Base-by-base conservation (phyloP, 345 rosid genomes). In the Triadica sebifera region DNA sequence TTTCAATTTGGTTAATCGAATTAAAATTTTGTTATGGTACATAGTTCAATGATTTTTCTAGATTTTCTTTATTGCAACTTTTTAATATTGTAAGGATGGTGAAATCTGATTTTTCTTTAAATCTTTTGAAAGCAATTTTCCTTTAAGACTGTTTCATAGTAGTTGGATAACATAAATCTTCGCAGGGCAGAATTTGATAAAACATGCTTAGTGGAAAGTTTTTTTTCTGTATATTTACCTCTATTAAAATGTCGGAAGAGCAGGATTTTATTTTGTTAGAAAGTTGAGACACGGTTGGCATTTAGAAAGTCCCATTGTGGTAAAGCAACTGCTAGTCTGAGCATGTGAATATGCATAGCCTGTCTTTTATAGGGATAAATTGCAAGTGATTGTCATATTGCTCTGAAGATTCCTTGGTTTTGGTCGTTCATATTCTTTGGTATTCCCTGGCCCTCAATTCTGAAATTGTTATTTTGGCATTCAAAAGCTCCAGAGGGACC, bases 381-480 rank as follows among this genome's bases (percentile, higher is more conserved):
- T 67, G 71, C 57, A 15, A 67, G 39, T 49, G 58, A 15, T 49
- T 29, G 46, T 46, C 6, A 43, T 67, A 17, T 37, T 58, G 41
- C 12, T 41, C 37, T 1, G 15, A n/a, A 12, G 65, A 20, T 13
- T 12, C 22, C 2, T 49, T 50, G 19, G 61, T 25, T 1, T 72
- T 79, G 81, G 79, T 51, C 69, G 24, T 71, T 70, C 61, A 29
- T 52, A 24, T 63, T 69, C 72, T 65, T 41, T 78, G 75, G 78
- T 67, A 47, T 75, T 61, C 39, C 56, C 19, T 73, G 74, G 72
- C 66, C 60, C 24, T 68, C 38, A 81, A 45, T 81, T 76, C 82
- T 85, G 74, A 85, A 85, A 71, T 71, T 71, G 77, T 74, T 82
- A 71, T 81, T 80, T 82, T 83, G 89, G 88, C 83, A 81, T 80